Base-by-base conservation (phyloP, 345 rosid genomes). In the Eucalyptus lansdowneana region DNA sequence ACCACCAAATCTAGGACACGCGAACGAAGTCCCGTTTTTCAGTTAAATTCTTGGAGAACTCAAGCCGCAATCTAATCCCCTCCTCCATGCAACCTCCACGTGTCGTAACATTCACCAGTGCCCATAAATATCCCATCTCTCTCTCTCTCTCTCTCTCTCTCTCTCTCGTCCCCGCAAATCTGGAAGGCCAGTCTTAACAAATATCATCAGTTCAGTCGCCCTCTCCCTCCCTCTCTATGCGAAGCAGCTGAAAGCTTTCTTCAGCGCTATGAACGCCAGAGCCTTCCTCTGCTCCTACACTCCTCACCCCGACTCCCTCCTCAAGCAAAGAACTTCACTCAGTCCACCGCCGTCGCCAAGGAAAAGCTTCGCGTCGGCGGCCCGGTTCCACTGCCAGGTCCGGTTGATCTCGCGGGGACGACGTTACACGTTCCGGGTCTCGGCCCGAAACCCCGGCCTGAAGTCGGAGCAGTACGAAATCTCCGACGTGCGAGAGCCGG, bases 201-300 rank as follows among this genome's bases (percentile, higher is more conserved):
- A 89, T 60, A 58, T 87, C 90, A 47, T 13, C 50, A 14, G 42
- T 69, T 53, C 31, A 51, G 21, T 29, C 5, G 25, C 14, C 14
- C 50, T 49, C 9, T 27, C 69, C 34, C 51, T 80, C 58, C 53
- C 47, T 27, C 45, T 5, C 49, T 13, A 42, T 15, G 88, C 14
- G 89, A 88, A 92, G 95, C 90, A 90, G 91, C 31, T 47, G 87
- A 19, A 5, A 31, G 21, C 40, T n/a, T 50, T 34, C 53, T 47
- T 29, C 80, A 34, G 69, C 92, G 94, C 92, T 94, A 92, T 97
- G 99, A 95, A 93, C 94, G 93, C 93, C 76, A 91, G 96, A 90
- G 95, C 94, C 88, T 87, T 93, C 50, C 92, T 96, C 87, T 96
- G 88, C 94, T 92, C 95, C 80, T 91, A 93, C 90, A 76, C 94